Base-by-base conservation (phyloP, 495 filamentous ascomycete species). In the Penicillium taxi region DNA sequence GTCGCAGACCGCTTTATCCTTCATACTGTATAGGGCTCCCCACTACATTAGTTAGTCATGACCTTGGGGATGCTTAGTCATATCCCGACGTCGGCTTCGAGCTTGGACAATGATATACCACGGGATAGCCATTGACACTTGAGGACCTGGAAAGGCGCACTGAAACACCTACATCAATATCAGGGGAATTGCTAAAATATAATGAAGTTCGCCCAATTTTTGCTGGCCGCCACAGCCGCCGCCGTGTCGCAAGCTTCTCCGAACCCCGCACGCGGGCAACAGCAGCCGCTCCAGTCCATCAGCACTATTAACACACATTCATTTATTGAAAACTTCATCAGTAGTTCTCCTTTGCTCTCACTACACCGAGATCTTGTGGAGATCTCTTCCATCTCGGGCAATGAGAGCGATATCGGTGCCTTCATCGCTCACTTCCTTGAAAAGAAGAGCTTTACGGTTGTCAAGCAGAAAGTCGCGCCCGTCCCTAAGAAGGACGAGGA, bases 301-400 rank as follows among this genome's bases (percentile, higher is more conserved):
- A 45, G 18, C 25, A 33, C 34, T 7, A n/a, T 8, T 8, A 9
- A 39, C 7, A 26, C 17, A 15, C 19, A 23, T 25, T 23, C 20
- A 4, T 20, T 13, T 11, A 5, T 56, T 6, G 47, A 61, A 5
- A 37, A 56, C 9, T 39, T 65, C 32, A 64, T 70, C 38, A 44
- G 50, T n/a, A 37, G 37, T 12, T 63, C 60, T 1, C 60, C 64
- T 7, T 70, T 96, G n/a, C 75, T 94, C 35, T 70, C 74, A 12
- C 72, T 96, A 5, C 91, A 96, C 62, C 73, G 78, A 26, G 64
- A 73, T 15, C 77, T 98, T 6, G 74, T 94, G 25, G 64, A 82
- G 35, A 81, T 83, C 32, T 65, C 80, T 26, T 94, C 87, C 6
- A 72, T 94, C 45, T 77, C 77, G n/a, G 70, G 73, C 32, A 70